Evolutionary conservation across 257 asterid genomes (phyloP), one percentile per base, ranked within the genome.

Genomic region (Solanum etuberosum): DNA sequence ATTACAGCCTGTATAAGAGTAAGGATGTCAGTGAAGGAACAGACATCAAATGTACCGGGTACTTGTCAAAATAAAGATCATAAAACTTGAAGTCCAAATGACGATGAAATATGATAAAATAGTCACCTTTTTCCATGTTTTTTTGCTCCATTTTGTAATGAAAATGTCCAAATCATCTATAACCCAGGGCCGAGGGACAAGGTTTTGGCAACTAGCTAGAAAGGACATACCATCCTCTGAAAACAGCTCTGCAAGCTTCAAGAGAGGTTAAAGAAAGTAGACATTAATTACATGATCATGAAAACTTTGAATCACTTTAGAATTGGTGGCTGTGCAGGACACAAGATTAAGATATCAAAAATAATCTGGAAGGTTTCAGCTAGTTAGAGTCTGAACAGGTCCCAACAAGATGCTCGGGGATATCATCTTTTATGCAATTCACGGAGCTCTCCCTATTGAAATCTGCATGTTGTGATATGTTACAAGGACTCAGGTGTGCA

Each of bases 141-240:
- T 94, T 77, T 87, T 92, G 78, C 91, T 85, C 95, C 97, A 97
- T 78, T 90, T 96, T 85, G 93, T 89, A 71, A 96, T 91, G 84
- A 97, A 96, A 34, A 86, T 90, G 87, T 93, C 98, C 92, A 96
- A 54, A 91, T 97, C 99, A 94, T 97, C 99, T 86, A 96, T 93
- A 82, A 97, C 98, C 99, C 99, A 97, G 34, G 99, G 99, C 87
- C 99, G 96, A 82, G 99, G 93, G 85, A 97, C 93, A 88, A 97
- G 94, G 89, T 94, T 97, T 91, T 97, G 99, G 93, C 95, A 94
- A 91, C 98, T 97, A 88, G 99, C 98, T 86, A 93, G 97, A 85
- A 96, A 97, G 77, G 99, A 96, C 96, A 97, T 95, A 38, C 99
- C 99, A 92, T 97, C 98, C 90, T 95, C 94, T 70, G 98, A 96